These are phyloP conservation scores for Chaetomium cochliodes DNA, from an alignment of 495 filamentous ascomycete genomes.

Conservation along the genomic window DNA sequence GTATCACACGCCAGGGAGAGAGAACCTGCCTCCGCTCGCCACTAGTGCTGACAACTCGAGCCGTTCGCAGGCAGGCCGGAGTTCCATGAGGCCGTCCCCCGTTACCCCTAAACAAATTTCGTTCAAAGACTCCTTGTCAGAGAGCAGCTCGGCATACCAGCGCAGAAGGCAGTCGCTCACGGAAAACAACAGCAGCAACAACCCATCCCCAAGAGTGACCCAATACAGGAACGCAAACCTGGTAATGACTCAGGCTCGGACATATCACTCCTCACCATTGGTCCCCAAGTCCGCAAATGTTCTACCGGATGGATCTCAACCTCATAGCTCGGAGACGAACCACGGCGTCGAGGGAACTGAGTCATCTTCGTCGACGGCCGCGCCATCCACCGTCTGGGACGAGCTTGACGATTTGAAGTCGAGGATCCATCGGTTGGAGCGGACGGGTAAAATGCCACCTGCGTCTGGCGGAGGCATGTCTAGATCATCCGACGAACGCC, in stretches of 20 bases:
- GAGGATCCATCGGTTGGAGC: slow-evolving; percentile 85
- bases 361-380: slow-evolving; percentile 80
- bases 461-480: slow-evolving; percentile 61
- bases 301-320: slow-evolving; percentile 37
- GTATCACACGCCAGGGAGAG: slow-evolving; percentile 28
- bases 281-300: slow-evolving; percentile 48
- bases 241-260: slow-evolving; percentile 53
- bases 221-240: slow-evolving; percentile 56
- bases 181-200: slow-evolving; percentile 35
- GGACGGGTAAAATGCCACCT: slow-evolving; percentile 81
- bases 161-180: slow-evolving; percentile 42
- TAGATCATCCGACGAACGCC: slow-evolving; percentile 71
- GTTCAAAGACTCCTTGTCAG: slow-evolving; percentile 46
- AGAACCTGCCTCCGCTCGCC: slow-evolving; percentile 29
- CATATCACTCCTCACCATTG: slow-evolving; percentile 57
- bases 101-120: slow-evolving; percentile 43
- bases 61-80: slow-evolving; percentile 26
- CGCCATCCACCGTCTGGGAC: slow-evolving; percentile 94
- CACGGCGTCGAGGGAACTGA: slow-evolving; percentile 62
- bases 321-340: slow-evolving; percentile 29
- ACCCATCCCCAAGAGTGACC: slow-evolving; percentile 36
- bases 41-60: slow-evolving; percentile 27
- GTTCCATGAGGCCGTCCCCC: slow-evolving; percentile 39
- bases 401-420: slow-evolving; percentile 95
- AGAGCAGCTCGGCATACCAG: slow-evolving; percentile 44